Evolutionary conservation across 208 protist genomes (phyloP).

Genomic region (Leptomonas pyrrhocoris): DNA sequence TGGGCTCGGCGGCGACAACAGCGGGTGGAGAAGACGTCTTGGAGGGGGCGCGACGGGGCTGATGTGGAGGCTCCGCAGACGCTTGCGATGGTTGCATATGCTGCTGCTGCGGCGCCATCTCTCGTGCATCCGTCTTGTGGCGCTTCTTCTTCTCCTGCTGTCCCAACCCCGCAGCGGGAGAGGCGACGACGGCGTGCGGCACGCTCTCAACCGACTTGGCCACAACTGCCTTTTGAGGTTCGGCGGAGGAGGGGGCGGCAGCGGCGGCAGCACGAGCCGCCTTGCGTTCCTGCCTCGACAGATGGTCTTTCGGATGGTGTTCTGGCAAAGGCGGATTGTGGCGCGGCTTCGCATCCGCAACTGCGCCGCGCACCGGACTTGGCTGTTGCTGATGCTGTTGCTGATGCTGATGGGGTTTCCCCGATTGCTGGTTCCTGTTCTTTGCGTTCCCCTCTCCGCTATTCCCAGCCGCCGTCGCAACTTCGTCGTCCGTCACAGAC

Average conservation of each 20-base stretch:
- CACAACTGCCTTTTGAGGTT: background rate
- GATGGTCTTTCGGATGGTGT: background rate
- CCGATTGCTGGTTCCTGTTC: constrained; percentile 9
- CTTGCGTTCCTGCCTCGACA: constrained; percentile 30
- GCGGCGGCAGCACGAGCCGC: constrained; percentile 4
- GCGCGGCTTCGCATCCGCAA: background rate
- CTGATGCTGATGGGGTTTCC: background rate
- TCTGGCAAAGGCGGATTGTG: background rate
- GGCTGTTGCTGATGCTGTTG: constrained; percentile 6
- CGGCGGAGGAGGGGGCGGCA: background rate
- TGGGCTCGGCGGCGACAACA: too few species aligned
- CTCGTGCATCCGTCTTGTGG: constrained; percentile 11
- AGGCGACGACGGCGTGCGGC: background rate
- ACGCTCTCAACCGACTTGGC: background rate
- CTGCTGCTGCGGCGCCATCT: background rate
- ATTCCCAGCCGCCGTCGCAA: background rate
- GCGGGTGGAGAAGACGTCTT: constrained; percentile 6
- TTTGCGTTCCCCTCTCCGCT: constrained; percentile 11
- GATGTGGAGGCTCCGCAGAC: background rate
- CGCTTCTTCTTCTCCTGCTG: constrained; percentile 33
- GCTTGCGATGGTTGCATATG: background rate
- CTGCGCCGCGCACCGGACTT: background rate
- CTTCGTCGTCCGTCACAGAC: constrained; percentile 1
- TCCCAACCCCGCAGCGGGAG: background rate
- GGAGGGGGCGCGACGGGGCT: background rate